Evolutionary conservation across 257 asterid genomes (phyloP), one percentile per base, ranked within the genome.

Genomic region (Misopates orontium): DNA sequence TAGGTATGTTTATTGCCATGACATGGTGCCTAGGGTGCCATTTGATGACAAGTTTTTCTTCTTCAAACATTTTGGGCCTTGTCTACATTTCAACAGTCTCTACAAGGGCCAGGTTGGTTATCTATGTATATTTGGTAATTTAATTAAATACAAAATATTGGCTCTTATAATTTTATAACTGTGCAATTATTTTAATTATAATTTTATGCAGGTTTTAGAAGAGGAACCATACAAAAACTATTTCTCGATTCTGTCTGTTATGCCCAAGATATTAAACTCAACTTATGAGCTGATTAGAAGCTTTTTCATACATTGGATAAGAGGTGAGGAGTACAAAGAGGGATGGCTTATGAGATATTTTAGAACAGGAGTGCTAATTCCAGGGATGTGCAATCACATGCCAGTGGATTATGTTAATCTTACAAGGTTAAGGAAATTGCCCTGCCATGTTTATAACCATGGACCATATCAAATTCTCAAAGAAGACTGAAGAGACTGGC

Each of bases 211-310:
- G 93, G 71, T 83, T 44, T 36, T 82, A 12, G 88, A 77, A 48
- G 97, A 89, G 69, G 93, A 87, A 17, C 91, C 91, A 5, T 85
- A 89, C 82, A 85, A 72, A 77, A 89, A 85, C 78, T 89, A 89
- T 76, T 89, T 89, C 78, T 85, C 91, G 8, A 9, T 82, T 69
- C 3, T 83, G 8, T 52, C 68, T 56, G 62, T 70, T 41, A 21
- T 87, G 0, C 95, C 91, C 10, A 87, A 78, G 82, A 60, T 75
- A 1, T 20, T 87, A 16, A 87, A 73, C 8, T 85, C 85, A 10
- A 68, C 42, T 4, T 77, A 62, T 51, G 89, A 87, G 84, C 45
- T 89, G 62, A 72, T 83, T 8, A 78, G 97, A 70, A 63, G 89
- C 23, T 87, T 79, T 12, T 45, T 83, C 1, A 56, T 85, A 22